phyloP scores from a whole-genome alignment of 2,329 filamentous ascomycete species.

The Fusarium chuoi region DNA sequence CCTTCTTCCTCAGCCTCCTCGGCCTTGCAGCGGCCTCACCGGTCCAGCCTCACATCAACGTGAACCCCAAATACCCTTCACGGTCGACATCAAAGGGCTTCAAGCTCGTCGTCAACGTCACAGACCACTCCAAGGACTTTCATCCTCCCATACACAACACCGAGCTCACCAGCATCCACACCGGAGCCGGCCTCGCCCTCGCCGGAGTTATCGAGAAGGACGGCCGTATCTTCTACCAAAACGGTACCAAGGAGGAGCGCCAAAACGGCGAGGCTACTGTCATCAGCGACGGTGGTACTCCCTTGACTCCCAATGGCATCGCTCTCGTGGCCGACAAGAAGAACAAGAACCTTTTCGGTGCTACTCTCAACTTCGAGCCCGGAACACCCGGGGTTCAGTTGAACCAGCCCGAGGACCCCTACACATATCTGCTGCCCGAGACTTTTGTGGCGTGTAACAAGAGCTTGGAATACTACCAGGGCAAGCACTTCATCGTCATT shows the following conservation, averaged over 20 bases:
- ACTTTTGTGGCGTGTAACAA: conserved; percentile 57
- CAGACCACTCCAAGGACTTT: conserved; percentile 53
- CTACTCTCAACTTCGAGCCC: conserved; percentile 47
- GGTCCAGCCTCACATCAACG: conserved; percentile 20
- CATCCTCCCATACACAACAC: conserved; percentile 54
- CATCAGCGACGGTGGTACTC: conserved; percentile 55
- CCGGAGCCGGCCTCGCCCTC: conserved; percentile 54
- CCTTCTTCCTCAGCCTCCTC: conserved; percentile 40
- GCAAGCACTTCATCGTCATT: conserved; percentile 51
- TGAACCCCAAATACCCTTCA: conserved; percentile 25
- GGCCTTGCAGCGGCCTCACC: conserved; percentile 42
- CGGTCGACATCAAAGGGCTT: conserved; percentile 48
- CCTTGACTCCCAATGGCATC: conserved; percentile 53
- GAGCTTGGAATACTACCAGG: conserved; percentile 54
- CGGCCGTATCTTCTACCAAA: conserved; percentile 59
- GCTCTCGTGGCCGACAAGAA: conserved; percentile 43
- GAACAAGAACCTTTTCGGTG: conserved; percentile 47
- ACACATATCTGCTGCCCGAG: conserved; percentile 48
- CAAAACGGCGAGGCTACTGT: conserved; percentile 47
- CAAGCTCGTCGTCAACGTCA: conserved; percentile 58
- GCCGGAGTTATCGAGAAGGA: conserved; percentile 48
- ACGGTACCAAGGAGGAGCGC: conserved; percentile 55
- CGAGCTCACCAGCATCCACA: conserved; percentile 55
- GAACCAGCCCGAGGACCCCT: conserved; percentile 34
- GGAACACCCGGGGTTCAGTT: conserved; percentile 52